Percentiles rank a stretch among this genome's conserved stretches.
Evolutionary conservation across 1,139 yeast species (phyloP).

Genomic region (Blastobotrys arbuscula): DNA sequence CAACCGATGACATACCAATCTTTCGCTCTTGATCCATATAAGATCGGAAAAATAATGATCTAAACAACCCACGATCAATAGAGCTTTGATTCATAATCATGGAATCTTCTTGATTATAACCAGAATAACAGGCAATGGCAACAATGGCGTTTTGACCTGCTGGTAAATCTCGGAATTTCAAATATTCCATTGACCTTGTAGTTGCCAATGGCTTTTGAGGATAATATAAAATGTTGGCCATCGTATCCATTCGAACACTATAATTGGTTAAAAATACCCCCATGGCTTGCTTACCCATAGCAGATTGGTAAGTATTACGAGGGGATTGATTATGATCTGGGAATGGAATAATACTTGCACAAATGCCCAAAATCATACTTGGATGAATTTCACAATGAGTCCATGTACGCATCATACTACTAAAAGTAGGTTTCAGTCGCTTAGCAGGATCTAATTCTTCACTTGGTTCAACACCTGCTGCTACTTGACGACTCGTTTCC

Average conservation of each 20-base stretch:
- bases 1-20: slow-evolving; percentile 96
- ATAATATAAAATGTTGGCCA: slow-evolving; percentile 95
- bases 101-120: slow-evolving; percentile 99
- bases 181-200: slow-evolving; percentile 96
- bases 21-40: slow-evolving; percentile 98
- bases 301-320: slow-evolving; percentile 98
- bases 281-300: slow-evolving; percentile 99
- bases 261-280: slow-evolving; percentile 98
- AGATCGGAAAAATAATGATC: slow-evolving; percentile 93
- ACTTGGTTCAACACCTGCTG: slow-evolving; percentile 40
- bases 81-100: slow-evolving; percentile 99
- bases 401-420: slow-evolving; percentile 72
- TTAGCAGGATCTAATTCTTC: slow-evolving; percentile 68
- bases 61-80: slow-evolving; percentile 91
- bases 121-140: slow-evolving; percentile 96
- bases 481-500: slow-evolving; percentile 57
- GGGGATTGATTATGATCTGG: slow-evolving; percentile 99
- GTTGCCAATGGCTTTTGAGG: slow-evolving; percentile 99
- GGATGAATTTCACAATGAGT: slow-evolving; percentile 99
- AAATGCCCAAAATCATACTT: slow-evolving; percentile 96
- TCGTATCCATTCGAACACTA: slow-evolving; percentile 96
- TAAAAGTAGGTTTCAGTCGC: slow-evolving; percentile 70
- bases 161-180: slow-evolving; percentile 95
- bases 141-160: slow-evolving; percentile 99
- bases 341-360: slow-evolving; percentile 98